Evolutionary conservation across 2,329 filamentous ascomycete genomes (phyloP).

Genomic region (Camillea tinctor): DNA sequence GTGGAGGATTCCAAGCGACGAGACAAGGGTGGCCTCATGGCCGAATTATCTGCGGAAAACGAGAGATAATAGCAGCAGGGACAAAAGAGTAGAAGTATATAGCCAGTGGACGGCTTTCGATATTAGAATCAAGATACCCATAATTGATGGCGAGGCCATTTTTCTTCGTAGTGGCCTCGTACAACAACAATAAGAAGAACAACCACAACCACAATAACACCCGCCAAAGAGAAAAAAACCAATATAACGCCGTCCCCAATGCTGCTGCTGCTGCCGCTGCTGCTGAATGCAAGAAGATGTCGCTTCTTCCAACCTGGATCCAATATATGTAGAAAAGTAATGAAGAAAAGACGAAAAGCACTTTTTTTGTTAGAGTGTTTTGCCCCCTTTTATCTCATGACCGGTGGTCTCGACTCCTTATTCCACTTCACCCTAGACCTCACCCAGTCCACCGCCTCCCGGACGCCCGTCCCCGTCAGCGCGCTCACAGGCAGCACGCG

Average conservation of each 20-base stretch:
- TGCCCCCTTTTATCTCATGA: conserved; percentile 67
- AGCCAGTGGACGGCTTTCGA: conserved; percentile 3
- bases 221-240: no score
- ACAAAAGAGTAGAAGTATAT: background rate
- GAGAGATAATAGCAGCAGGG: conserved; percentile 56
- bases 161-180: conserved; percentile 14
- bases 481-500: conserved; percentile 89
- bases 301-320: conserved; percentile 17
- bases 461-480: conserved; percentile 82
- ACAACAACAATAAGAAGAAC: conserved; percentile 12
- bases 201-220: no score
- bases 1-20: conserved; percentile 75
- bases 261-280: no score
- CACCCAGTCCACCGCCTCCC: conserved; percentile 96
- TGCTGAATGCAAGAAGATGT: conserved; percentile 26
- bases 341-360: background rate
- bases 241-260: conserved; percentile 25
- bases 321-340: conserved; percentile 1
- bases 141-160: conserved; percentile 17
- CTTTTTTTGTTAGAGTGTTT: conserved; percentile 6
- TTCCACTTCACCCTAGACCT: conserved; percentile 93
- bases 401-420: conserved; percentile 85
- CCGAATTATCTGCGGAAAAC: conserved; percentile 80
- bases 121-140: conserved; percentile 37
- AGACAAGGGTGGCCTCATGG: conserved; percentile 75